These are phyloP conservation scores for Phytophthora litchii DNA, from an alignment of 352 stramenopile genomes.

Conservation along the genomic window DNA sequence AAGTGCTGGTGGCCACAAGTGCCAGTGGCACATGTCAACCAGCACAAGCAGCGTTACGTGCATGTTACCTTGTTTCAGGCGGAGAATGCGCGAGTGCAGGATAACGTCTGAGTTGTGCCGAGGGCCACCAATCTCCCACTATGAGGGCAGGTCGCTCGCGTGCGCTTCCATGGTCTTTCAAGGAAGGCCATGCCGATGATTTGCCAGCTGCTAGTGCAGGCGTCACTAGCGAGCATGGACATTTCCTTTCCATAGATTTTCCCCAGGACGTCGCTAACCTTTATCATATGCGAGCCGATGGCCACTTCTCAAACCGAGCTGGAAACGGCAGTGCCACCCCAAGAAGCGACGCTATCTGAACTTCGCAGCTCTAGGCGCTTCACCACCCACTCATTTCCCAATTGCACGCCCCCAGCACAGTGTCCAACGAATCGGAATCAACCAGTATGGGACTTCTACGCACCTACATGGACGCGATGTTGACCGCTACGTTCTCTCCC, in stretches of 20 bases:
- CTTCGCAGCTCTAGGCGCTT: conserved; percentile 2
- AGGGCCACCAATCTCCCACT: conserved; percentile 20
- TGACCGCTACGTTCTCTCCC: conserved; percentile 32
- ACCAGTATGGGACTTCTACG: conserved; percentile 39
- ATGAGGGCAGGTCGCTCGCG: conserved; percentile 10
- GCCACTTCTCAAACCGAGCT: conserved; percentile 20
- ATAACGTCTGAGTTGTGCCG: conserved; percentile 24
- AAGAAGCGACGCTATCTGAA: conserved; percentile 33
- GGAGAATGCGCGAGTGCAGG: conserved; percentile 1
- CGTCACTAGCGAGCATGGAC: conserved; percentile 4
- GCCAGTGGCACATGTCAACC: too few species aligned
- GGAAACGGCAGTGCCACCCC: conserved; percentile 34
- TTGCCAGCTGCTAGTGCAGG: conserved; percentile 17
- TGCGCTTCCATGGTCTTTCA: conserved; percentile 16
- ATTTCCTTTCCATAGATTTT: conserved; percentile 27
- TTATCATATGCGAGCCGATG: neutral
- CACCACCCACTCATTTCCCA: conserved; percentile 31
- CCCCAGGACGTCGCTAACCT: neutral
- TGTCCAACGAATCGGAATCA: neutral
- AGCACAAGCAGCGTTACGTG: neutral
- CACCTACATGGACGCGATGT: conserved; percentile 40
- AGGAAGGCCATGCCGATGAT: conserved; percentile 19
- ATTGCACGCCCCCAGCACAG: conserved; percentile 19
- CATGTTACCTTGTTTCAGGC: neutral
- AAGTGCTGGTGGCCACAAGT: neutral